Evolutionary conservation across 1,284 basidiomycete species (phyloP).

Genomic region (Caloboletus firmus): DNA sequence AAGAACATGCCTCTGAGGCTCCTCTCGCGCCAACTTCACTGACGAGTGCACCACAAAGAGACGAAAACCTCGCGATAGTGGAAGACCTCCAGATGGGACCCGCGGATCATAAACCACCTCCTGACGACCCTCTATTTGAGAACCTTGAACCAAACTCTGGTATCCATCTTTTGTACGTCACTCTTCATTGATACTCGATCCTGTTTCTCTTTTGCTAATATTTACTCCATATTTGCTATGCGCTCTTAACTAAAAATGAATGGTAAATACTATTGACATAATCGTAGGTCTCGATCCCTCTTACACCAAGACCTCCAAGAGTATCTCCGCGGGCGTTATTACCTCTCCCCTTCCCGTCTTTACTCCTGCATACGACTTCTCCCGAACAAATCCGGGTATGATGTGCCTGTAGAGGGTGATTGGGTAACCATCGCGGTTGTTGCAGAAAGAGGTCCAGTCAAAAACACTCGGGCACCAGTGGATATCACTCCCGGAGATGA

Average conservation of each 20-base stretch:
- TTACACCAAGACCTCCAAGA: conserved; percentile 78
- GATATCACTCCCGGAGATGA: conserved; percentile 51
- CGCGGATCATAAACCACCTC: conserved; percentile 60
- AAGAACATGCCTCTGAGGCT: conserved; percentile 9
- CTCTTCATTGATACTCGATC: conserved; percentile 2
- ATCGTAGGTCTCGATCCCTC: conserved; percentile 65
- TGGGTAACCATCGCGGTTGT: conserved; percentile 91
- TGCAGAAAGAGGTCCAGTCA: conserved; percentile 78
- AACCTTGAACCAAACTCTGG: conserved; percentile 85
- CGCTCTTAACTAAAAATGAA: not conserved
- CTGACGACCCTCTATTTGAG: conserved; percentile 72
- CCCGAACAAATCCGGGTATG: conserved; percentile 79
- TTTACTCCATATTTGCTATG: not conserved
- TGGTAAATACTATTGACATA: conserved; percentile 8
- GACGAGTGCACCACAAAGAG: conserved; percentile 41
- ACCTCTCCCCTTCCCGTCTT: conserved; percentile 81
- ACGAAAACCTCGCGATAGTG: conserved; percentile 69
- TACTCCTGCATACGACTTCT: conserved; percentile 83
- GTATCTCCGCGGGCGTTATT: conserved; percentile 83
- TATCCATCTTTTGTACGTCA: conserved; percentile 75
- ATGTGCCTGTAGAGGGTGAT: conserved; percentile 88
- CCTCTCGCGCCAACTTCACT: conserved; percentile 19
- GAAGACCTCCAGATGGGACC: conserved; percentile 79
- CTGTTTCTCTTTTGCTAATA: not conserved
- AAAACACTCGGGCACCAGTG: conserved; percentile 64